Conservation (phyloP, 345 rosid species). For the Eucalyptus cloeziana region DNA sequence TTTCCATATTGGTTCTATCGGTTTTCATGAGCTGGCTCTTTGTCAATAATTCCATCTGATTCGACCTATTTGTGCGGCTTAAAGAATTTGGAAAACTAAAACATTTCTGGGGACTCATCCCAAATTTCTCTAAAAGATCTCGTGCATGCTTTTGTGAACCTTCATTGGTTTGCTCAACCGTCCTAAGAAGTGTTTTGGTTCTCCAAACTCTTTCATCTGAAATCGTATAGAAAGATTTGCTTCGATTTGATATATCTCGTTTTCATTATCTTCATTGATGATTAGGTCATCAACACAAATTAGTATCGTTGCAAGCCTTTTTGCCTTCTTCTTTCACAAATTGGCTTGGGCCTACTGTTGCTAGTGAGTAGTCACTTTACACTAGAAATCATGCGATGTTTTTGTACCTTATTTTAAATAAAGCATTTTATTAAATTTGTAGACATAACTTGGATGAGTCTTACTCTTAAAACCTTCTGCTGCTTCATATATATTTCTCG, state of each 20-base stretch:
- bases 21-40: background rate
- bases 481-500: background rate
- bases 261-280: background rate
- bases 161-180: background rate
- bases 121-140: background rate
- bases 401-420: background rate
- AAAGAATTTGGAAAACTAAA: background rate
- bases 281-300: background rate
- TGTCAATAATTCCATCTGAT: background rate
- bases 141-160: background rate
- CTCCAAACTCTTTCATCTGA: background rate
- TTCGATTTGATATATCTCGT: background rate
- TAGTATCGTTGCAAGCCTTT: background rate
- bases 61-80: background rate
- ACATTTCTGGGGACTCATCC: background rate
- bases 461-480: background rate
- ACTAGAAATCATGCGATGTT: background rate
- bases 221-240: background rate
- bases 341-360: background rate
- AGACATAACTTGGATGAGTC: background rate
- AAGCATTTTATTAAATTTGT: background rate
- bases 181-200: background rate
- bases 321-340: background rate
- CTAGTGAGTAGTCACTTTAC: background rate
- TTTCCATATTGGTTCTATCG: background rate